A percentile compares a stretch with the other conserved stretches of the same genome.
phyloP scores from a whole-genome alignment of 208 protist genomes.

The Giardia duodenalis region DNA sequence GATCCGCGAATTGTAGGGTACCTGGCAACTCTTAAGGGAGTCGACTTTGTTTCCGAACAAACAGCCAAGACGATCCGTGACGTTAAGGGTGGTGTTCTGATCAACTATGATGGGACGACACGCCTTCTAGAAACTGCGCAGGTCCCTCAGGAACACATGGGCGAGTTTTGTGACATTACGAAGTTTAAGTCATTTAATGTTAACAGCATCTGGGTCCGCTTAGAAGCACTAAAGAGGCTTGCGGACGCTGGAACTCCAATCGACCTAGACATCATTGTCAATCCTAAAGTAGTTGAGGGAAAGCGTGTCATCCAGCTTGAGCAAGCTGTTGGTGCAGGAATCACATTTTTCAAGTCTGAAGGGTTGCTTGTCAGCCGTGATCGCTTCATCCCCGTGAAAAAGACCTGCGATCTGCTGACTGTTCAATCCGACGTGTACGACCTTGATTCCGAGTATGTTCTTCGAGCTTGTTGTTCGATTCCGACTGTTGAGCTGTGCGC shows the following conservation, averaged over 20 bases:
- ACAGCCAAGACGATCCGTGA: conserved; percentile 64
- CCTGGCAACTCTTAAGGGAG: neutral
- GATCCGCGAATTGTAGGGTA: conserved; percentile 42
- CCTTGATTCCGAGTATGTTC: neutral
- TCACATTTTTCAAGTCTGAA: conserved; percentile 65
- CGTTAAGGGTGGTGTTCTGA: conserved; percentile 66
- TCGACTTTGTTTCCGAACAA: conserved; percentile 51
- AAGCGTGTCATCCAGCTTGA: conserved; percentile 60
- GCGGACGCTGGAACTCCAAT: conserved; percentile 28
- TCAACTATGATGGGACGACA: conserved; percentile 54
- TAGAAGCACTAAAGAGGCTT: conserved; percentile 52
- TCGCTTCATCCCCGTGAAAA: conserved; percentile 93
- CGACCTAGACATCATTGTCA: conserved; percentile 62
- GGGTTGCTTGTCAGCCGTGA: conserved; percentile 69
- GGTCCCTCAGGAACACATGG: conserved; percentile 53
- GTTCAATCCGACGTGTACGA: conserved; percentile 62
- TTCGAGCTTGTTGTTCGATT: neutral
- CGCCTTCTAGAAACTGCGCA: conserved; percentile 63
- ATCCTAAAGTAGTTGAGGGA: conserved; percentile 48
- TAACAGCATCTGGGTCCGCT: conserved; percentile 92
- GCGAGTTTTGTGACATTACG: conserved; percentile 66
- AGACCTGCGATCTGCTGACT: conserved; percentile 73
- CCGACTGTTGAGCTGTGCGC: neutral
- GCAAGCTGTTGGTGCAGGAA: conserved; percentile 73
- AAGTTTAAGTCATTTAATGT: conserved; percentile 94